Evolutionary conservation across 2,329 filamentous ascomycete species (phyloP).

Genomic region (Knufia petricola): DNA sequence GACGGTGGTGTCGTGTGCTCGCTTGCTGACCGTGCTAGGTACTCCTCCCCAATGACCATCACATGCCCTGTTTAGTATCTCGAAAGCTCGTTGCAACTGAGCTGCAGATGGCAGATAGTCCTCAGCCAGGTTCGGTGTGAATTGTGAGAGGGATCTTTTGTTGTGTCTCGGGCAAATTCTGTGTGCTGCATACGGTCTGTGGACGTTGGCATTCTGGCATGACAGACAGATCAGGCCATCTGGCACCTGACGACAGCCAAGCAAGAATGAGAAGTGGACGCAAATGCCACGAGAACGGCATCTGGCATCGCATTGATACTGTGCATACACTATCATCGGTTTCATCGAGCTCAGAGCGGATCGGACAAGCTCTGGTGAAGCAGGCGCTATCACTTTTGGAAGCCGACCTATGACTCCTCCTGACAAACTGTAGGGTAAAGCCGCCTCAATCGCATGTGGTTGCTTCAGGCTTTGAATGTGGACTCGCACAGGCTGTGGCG

Average conservation of each 20-base stretch:
- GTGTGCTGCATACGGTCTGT: slow-evolving; percentile 12
- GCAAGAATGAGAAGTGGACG: slow-evolving; percentile 18
- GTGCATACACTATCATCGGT: slow-evolving; percentile 17
- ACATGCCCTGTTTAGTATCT: slow-evolving; percentile 11
- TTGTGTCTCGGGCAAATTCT: slow-evolving; percentile 19
- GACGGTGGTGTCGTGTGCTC: not conserved
- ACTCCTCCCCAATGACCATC: slow-evolving; percentile 14
- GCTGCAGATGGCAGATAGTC: slow-evolving; percentile 17
- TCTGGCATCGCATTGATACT: slow-evolving; percentile 13
- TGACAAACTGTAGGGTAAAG: not conserved
- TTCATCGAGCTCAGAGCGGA: slow-evolving; percentile 10
- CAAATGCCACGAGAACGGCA: slow-evolving; percentile 21
- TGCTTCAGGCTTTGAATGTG: not conserved
- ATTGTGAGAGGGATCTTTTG: slow-evolving; percentile 10
- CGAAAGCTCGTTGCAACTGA: slow-evolving; percentile 13
- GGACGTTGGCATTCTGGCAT: slow-evolving; percentile 8
- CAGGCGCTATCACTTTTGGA: not conserved
- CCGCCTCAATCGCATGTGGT: not conserved
- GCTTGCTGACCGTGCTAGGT: not conserved
- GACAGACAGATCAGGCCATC: slow-evolving; percentile 17
- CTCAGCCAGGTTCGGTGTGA: slow-evolving; percentile 16
- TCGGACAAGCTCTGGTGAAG: not conserved
- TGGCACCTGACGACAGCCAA: slow-evolving; percentile 13
- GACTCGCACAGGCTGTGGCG: not conserved
- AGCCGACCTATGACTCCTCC: not conserved